Conservation (phyloP, 345 rosid species). For the Eucalyptus paniculata region DNA sequence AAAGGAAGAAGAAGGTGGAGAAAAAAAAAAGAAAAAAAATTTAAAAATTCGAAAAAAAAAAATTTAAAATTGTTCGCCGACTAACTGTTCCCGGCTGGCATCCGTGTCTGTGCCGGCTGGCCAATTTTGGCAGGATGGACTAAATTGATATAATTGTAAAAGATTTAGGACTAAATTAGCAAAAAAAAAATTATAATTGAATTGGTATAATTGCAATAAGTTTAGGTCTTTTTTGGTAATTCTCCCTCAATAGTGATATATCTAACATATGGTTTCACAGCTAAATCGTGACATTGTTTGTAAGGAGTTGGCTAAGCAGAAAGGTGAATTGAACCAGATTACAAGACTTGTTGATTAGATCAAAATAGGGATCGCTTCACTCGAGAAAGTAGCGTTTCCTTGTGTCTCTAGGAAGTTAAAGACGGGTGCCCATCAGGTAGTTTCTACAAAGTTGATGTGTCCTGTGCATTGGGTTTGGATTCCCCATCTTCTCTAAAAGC, state of each 20-base stretch:
- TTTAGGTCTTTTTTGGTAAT: too few species aligned
- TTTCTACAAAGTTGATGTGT: background rate
- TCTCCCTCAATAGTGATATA: background rate
- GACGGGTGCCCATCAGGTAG: background rate
- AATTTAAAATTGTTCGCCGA: too few species aligned
- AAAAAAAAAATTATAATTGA: too few species aligned
- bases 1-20: too few species aligned
- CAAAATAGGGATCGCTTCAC: background rate
- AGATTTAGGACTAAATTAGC: too few species aligned
- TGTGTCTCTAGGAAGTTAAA: background rate
- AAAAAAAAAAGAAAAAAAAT: too few species aligned
- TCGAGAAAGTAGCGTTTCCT: background rate
- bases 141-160: too few species aligned
- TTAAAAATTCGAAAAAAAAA: too few species aligned
- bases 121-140: too few species aligned
- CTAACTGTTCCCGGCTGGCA: rapidly evolving
- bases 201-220: too few species aligned
- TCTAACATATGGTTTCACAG: background rate
- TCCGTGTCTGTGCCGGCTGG: too few species aligned
- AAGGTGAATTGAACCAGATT: background rate
- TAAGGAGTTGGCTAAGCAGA: background rate
- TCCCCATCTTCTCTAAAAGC: background rate
- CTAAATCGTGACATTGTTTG: background rate
- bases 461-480: background rate
- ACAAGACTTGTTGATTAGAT: background rate